Conservation (phyloP, 2,329 filamentous ascomycete species). For the Verticillium nubilum region DNA sequence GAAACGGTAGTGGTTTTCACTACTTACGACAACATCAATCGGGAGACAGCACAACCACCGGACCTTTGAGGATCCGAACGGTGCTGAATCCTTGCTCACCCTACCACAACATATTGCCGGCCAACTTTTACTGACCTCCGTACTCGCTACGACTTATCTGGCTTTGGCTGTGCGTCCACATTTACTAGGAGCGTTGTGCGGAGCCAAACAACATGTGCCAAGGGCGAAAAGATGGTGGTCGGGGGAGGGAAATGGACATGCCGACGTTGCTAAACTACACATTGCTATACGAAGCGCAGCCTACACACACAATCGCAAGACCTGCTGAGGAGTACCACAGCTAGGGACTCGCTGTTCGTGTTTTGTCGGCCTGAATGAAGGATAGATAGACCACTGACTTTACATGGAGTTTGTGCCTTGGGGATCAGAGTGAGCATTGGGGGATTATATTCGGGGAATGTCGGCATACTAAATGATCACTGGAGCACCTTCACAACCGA, state of each 20-base stretch:
- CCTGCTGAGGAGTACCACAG: background rate
- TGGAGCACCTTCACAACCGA: background rate
- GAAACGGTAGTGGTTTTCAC: slow-evolving; percentile 53
- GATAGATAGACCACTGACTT: slow-evolving; percentile 3
- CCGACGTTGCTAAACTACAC: background rate
- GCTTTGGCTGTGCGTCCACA: background rate
- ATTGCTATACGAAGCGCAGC: background rate
- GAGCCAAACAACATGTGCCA: background rate
- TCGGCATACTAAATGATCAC: background rate
- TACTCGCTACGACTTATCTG: background rate
- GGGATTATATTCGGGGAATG: background rate
- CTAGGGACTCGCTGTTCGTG: background rate
- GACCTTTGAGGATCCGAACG: background rate
- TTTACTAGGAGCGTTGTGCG: background rate
- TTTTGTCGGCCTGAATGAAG: background rate
- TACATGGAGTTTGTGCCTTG: background rate
- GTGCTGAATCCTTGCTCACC: background rate
- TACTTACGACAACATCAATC: background rate
- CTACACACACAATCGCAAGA: background rate
- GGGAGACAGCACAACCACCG: background rate
- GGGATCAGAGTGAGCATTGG: background rate
- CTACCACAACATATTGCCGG: background rate
- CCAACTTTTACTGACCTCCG: background rate
- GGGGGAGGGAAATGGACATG: background rate
- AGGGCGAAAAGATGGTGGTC: background rate